Percentiles rank a stretch among this genome's conserved stretches.
These are phyloP conservation scores for Arachis monticola DNA, from an alignment of 331 rosid genomes.

Conservation along the genomic window DNA sequence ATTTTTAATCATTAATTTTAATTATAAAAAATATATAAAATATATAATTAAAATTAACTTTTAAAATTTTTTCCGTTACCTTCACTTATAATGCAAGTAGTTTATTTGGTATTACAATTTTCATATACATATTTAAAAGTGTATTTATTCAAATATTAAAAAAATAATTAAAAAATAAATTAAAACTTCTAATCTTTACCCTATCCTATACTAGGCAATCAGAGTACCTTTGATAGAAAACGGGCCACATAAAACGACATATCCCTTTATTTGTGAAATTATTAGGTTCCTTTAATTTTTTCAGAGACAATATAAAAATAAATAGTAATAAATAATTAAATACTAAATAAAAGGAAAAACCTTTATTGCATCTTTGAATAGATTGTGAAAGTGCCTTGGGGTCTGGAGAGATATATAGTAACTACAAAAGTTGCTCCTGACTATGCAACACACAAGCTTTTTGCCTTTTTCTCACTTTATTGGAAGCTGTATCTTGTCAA, in stretches of 20 bases:
- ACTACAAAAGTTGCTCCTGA: constrained; percentile 31
- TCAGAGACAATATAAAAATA: constrained; percentile 19
- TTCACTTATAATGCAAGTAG: too few relatives aligned
- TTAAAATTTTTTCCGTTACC: too few relatives aligned
- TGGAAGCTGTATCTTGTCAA: constrained; percentile 28
- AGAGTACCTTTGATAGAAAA: constrained; percentile 7
- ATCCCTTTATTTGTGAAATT: constrained; percentile 17
- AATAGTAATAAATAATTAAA: too few relatives aligned
- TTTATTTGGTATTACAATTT: too few relatives aligned
- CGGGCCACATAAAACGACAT: not conserved
- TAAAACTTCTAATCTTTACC: too few relatives aligned
- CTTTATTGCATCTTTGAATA: constrained; percentile 36
- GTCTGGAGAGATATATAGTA: not conserved
- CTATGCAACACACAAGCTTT: constrained; percentile 34
- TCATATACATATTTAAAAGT: too few relatives aligned
- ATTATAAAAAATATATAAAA: too few relatives aligned
- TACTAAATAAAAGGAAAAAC: constrained; percentile 5
- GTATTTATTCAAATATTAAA: too few relatives aligned
- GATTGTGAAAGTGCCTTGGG: constrained; percentile 29
- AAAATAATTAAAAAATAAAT: too few relatives aligned
- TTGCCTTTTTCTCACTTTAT: constrained; percentile 32
- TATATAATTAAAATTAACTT: too few relatives aligned
- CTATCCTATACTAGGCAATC: not conserved
- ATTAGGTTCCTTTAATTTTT: constrained; percentile 24
- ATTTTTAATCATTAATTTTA: too few relatives aligned